phyloP scores from a whole-genome alignment of 805 yeast genomes.

The Hanseniaspora meyeri region DNA sequence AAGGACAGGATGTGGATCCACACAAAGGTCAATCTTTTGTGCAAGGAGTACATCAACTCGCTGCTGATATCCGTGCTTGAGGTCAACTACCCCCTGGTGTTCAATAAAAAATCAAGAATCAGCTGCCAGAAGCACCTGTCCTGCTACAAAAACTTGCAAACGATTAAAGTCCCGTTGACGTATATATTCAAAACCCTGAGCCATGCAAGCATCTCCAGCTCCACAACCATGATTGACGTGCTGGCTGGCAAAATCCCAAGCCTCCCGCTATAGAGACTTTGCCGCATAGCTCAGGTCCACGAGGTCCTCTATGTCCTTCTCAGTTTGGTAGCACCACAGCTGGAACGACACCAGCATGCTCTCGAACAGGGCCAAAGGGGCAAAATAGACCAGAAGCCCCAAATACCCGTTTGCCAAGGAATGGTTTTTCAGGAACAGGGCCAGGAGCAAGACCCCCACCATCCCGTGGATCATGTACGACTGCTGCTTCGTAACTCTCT shows the following conservation, averaged over 20 bases:
- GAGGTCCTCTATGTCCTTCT: neutral
- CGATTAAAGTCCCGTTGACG: constrained; percentile 12
- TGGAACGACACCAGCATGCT: constrained; percentile 4
- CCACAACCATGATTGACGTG: constrained; percentile 20
- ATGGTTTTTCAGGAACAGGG: neutral
- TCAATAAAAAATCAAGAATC: constrained; percentile 21
- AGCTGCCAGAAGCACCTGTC: constrained; percentile 19
- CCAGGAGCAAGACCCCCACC: neutral
- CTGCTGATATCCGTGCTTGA: constrained; percentile 27
- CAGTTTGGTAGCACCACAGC: constrained; percentile 8
- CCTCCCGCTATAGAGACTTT: constrained; percentile 1
- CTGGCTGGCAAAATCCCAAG: constrained; percentile 1
- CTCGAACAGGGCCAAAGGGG: neutral
- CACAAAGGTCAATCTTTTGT: neutral
- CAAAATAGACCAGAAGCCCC: neutral
- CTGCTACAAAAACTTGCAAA: constrained; percentile 22
- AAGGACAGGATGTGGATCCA: neutral
- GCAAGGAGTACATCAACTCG: constrained; percentile 3
- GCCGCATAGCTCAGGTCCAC: neutral
- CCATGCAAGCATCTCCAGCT: constrained; percentile 18
- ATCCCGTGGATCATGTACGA: constrained; percentile 5
- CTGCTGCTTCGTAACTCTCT: neutral
- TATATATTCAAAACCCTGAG: constrained; percentile 8
- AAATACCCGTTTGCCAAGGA: neutral
- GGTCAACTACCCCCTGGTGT: constrained; percentile 27